phyloP scores from a whole-genome alignment of 345 rosid genomes.

The Bretschneidera sinensis region DNA sequence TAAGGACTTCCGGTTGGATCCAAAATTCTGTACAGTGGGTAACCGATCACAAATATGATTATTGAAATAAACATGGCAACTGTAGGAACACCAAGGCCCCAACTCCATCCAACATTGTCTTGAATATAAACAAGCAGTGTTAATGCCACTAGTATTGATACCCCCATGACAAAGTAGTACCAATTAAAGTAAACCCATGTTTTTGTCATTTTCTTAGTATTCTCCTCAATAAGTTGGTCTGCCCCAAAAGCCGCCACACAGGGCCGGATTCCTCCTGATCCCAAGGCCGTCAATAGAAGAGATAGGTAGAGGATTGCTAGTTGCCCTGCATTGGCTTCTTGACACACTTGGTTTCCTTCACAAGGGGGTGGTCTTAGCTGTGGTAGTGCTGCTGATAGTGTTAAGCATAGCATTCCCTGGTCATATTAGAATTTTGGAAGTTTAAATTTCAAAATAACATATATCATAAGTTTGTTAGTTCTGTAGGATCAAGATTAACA shows the following conservation, averaged over 20 bases:
- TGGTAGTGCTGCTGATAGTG: conserved; percentile 47
- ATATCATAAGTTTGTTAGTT: not conserved
- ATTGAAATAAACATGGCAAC: conserved; percentile 51
- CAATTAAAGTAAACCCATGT: conserved; percentile 63
- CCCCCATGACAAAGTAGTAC: conserved; percentile 70
- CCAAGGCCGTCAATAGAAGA: conserved; percentile 46
- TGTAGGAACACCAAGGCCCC: conserved; percentile 66
- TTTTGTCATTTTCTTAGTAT: conserved; percentile 36
- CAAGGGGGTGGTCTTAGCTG: too few species aligned
- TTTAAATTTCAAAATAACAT: not conserved
- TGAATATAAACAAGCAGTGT: conserved; percentile 62
- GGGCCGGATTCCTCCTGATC: conserved; percentile 60
- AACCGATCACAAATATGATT: conserved; percentile 36
- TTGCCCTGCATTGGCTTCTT: conserved; percentile 45
- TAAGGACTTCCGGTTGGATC: conserved; percentile 68
- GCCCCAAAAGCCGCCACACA: conserved; percentile 75
- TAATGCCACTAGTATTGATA: conserved; percentile 39
- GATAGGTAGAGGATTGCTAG: conserved; percentile 38
- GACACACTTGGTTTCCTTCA: conserved; percentile 32
- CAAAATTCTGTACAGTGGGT: conserved; percentile 58
- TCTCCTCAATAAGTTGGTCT: conserved; percentile 50
- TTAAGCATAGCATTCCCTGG: too few species aligned
- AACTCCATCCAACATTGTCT: conserved; percentile 64
- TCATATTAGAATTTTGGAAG: not conserved
- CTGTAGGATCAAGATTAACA: too few species aligned